phyloP scores from a whole-genome alignment of 2,329 filamentous ascomycete species.

The Magnaporthales sp. region DNA sequence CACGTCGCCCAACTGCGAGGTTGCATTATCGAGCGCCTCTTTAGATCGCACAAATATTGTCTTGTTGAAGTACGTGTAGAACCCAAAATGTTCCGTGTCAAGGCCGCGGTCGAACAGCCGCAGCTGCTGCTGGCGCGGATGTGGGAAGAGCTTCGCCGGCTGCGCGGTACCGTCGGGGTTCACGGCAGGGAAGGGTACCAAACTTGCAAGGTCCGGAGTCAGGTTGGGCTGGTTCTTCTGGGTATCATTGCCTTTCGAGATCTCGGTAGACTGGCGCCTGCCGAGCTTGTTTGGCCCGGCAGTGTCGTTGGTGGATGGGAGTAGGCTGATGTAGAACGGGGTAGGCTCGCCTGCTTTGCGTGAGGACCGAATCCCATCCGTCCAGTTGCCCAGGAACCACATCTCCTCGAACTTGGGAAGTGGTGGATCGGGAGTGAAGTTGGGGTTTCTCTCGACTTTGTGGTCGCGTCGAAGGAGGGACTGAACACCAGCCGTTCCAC shows the following conservation, averaged over 20 bases:
- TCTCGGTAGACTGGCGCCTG: slow-evolving; percentile 12
- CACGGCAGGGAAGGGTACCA: slow-evolving; percentile 56
- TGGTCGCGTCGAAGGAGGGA: neutral
- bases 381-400: slow-evolving; percentile 76
- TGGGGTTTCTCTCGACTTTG: slow-evolving; percentile 10
- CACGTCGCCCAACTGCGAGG: slow-evolving; percentile 27
- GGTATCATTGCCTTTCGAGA: too few species aligned
- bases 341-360: slow-evolving; percentile 78
- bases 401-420: slow-evolving; percentile 61
- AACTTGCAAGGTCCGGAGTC: slow-evolving; percentile 10
- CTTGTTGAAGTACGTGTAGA: slow-evolving; percentile 87
- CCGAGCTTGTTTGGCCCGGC: slow-evolving; percentile 17
- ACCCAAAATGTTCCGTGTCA: slow-evolving; percentile 80
- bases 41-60: slow-evolving; percentile 70
- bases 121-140: slow-evolving; percentile 66
- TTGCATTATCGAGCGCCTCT: slow-evolving; percentile 35
- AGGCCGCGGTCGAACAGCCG: slow-evolving; percentile 78
- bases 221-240: slow-evolving; percentile 5
- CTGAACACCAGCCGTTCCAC: neutral
- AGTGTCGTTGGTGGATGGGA: slow-evolving; percentile 34
- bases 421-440: slow-evolving; percentile 42
- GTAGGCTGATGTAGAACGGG: slow-evolving; percentile 77
- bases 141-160: slow-evolving; percentile 62
- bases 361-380: slow-evolving; percentile 58
- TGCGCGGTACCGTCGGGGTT: slow-evolving; percentile 64